Base-by-base conservation (phyloP, 2,329 filamentous ascomycete species). In the Cercospora sesami region DNA sequence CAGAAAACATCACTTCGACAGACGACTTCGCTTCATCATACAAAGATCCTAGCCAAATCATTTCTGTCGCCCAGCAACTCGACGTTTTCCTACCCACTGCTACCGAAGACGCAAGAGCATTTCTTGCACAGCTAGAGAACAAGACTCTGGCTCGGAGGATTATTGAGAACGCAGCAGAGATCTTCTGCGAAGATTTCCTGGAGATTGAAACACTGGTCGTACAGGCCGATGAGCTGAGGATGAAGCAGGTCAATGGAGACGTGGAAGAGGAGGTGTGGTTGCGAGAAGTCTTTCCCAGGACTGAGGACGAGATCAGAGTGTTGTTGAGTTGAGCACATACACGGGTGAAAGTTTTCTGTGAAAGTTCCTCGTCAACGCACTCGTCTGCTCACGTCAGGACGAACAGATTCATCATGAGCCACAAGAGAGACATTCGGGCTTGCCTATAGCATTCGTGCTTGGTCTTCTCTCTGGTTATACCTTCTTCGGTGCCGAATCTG, bases 61-160 rank as follows among this genome's bases (percentile, higher is more conserved):
- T 86, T 1, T 81, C 84, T 60, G 89, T 90, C 2, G 92, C 92
- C 74, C 91, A 94, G 74, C 86, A 85, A 48, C 84, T 99, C 6
- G 95, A 99, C 76, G 89, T 93, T 69, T 99, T 98, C 80, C 83
- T 99, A 26, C 94, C 95, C 0, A 96, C 93, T 1, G 95, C 94
- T 2, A 85, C 97, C 31, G 94, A 97, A 84, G 95, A 99, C 77
- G 94, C 94, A 2, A 89, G 92, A 73, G 91, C 95, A 61, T 92
- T 93, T 68, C 80, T 98, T 28, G 90, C 90, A 71, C 83, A 87
- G 51, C 81, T 99, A 1, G 89, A 91, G 69, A 91, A 92, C 74
- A 87, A 91, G 1, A 85, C 84, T 10, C 81, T 96, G 66, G 90
- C 91, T 14, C 87, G 92, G 59, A 84, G 89, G 58, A 87, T 97